Evolutionary conservation across 768 basidiomycete genomes (phyloP), one percentile per base, ranked within the genome.

Genomic region (Dictyophora rubrovolvata): DNA sequence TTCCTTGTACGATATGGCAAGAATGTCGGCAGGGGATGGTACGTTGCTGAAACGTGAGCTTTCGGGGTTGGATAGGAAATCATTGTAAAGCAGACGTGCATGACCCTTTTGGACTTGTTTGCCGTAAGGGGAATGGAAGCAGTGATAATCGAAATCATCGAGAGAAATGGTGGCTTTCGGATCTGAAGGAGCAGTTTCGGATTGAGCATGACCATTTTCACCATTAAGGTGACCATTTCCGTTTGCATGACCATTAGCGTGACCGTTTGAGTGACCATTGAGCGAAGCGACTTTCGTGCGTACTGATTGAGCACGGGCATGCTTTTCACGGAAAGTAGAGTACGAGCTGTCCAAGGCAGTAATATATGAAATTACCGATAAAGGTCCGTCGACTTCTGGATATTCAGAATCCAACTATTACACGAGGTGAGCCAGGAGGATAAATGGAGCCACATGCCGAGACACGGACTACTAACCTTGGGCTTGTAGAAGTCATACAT

Each of bases 401-500:
- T 93, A 95, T 71, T 94, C 92, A 20, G 92, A 94, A 57, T 87
- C 85, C 20, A 98, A 84, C 66, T 59, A 20, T 28, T 28, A 37
- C 10, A 0, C 21, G 34, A 52, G 14, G 17, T 36, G 48, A 22
- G 22, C 17, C 28, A 42, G n/a, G 42, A 42, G 42, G n/a, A n/a
- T n/a, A 42, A 42, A 10, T n/a, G n/a, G n/a, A n/a, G n/a, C n/a
- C n/a, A 12, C n/a, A 34, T 20, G 33, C 2, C 2, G 6, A 37
- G 16, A 36, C 9, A 34, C 4, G 6, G 34, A 47, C 7, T 18
- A 34, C 48, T 36, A 12, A 59, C 57, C 28, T 91, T 86, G 52
- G 96, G 96, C 78, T 99, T 99, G 86, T 96, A 99, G 73, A 97
- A 98, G 74, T 99, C 96, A 73, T 95, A 97, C 0, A 87, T 91